These are phyloP conservation scores for Thielaviopsis ethacetica DNA, from an alignment of 2,329 filamentous ascomycete genomes.

Conservation along the genomic window DNA sequence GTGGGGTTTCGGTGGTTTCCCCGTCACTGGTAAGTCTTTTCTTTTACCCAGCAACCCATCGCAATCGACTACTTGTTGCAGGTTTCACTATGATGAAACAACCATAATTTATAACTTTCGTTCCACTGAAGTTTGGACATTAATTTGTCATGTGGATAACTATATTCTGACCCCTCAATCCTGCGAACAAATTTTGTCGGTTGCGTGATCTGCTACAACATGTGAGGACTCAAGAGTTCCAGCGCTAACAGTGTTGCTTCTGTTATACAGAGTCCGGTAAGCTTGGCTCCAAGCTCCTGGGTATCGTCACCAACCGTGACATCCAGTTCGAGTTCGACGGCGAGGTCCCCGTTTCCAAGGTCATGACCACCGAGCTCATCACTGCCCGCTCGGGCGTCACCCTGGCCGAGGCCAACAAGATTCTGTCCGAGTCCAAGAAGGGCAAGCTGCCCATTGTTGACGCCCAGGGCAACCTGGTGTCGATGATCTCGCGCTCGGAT, in stretches of 20 bases:
- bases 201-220: background rate
- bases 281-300: slow-evolving; percentile 86
- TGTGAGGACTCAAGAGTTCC: background rate
- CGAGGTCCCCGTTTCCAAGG: slow-evolving; percentile 57
- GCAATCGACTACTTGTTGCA: background rate
- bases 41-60: background rate
- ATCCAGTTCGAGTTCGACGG: slow-evolving; percentile 84
- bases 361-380: slow-evolving; percentile 92
- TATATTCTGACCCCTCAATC: slow-evolving; percentile 14
- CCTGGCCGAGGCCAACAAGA: slow-evolving; percentile 76
- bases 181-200: background rate
- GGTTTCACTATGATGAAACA: slow-evolving; percentile 52
- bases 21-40: slow-evolving; percentile 74
- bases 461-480: slow-evolving; percentile 66
- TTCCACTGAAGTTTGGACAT: slow-evolving; percentile 83
- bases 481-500: slow-evolving; percentile 85
- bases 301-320: slow-evolving; percentile 95
- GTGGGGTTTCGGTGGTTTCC: slow-evolving; percentile 97
- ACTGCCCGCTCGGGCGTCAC: slow-evolving; percentile 74
- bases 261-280: slow-evolving; percentile 60
- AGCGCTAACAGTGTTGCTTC: slow-evolving; percentile 8
- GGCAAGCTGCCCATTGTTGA: slow-evolving; percentile 93
- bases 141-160: slow-evolving; percentile 65
- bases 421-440: slow-evolving; percentile 92
- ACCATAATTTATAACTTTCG: slow-evolving; percentile 94